Evolutionary conservation across 2,329 filamentous ascomycete genomes (phyloP), one percentile per base, ranked within the genome.

Genomic region (Scytalidium sp.): DNA sequence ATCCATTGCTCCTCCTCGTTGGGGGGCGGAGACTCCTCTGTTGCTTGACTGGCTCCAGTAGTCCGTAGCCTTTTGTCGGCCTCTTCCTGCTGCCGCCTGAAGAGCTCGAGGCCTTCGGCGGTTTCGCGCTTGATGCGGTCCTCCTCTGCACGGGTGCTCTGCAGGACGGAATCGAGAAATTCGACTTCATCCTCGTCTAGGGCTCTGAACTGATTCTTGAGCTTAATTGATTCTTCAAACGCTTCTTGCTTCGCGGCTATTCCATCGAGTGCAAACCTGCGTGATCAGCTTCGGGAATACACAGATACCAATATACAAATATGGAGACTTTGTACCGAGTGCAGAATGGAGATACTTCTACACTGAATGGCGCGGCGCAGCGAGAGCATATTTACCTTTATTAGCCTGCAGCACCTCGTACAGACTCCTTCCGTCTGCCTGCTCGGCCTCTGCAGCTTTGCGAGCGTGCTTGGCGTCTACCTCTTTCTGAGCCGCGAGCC

Each of bases 321-420:
- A n/a, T n/a, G n/a, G n/a, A n/a, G n/a, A n/a, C n/a, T n/a, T n/a
- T n/a, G n/a, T n/a, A n/a, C n/a, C n/a, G n/a, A n/a, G n/a, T n/a
- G n/a, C n/a, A n/a, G n/a, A 45, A 29, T 9, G 43, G 19, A 42
- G 11, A 21, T 29, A 48, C n/a, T n/a, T n/a, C n/a, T n/a, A n/a
- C n/a, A n/a, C n/a, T n/a, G n/a, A n/a, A n/a, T n/a, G n/a, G n/a
- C n/a, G n/a, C n/a, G n/a, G n/a, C n/a, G n/a, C n/a, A n/a, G n/a
- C n/a, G n/a, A n/a, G n/a, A n/a, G n/a, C n/a, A n/a, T n/a, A n/a
- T n/a, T n/a, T 66, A 87, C 84, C 85, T 81, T 92, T 93, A 68
- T 94, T 94, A 41, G 85, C 88, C 69, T 93, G 85, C 46, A 94
- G 68, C 2, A 88, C 77, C 41, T 92, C 89, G 64, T 79, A 94